Evolutionary conservation across 805 yeast genomes (phyloP).

Genomic region (Saccharomycopsis sp.): DNA sequence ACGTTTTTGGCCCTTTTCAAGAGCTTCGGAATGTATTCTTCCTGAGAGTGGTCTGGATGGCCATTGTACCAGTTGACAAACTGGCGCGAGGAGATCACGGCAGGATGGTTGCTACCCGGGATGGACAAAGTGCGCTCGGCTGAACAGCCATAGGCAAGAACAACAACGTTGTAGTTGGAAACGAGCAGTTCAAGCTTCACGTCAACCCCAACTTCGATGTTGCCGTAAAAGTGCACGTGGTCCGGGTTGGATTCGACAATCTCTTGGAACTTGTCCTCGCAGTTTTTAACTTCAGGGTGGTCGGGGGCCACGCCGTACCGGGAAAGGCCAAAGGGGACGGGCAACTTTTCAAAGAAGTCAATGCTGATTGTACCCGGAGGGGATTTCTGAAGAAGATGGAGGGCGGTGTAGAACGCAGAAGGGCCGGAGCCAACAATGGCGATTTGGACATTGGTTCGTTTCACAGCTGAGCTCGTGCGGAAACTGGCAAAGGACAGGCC

Average conservation of each 20-base stretch:
- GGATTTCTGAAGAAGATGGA: slow-evolving; percentile 49
- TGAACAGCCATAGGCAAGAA: slow-evolving; percentile 78
- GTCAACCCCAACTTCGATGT: slow-evolving; percentile 58
- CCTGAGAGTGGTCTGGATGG: slow-evolving; percentile 49
- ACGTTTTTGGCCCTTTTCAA: slow-evolving; percentile 54
- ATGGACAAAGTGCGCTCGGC: slow-evolving; percentile 44
- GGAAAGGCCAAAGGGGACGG: slow-evolving; percentile 86
- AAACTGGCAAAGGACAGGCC: too few species aligned
- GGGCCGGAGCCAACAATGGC: slow-evolving; percentile 96
- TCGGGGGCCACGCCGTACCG: slow-evolving; percentile 99
- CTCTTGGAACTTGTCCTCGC: slow-evolving; percentile 59
- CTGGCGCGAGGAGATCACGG: slow-evolving; percentile 70
- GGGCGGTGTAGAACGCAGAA: slow-evolving; percentile 87
- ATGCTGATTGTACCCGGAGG: slow-evolving; percentile 25
- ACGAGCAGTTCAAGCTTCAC: slow-evolving; percentile 41
- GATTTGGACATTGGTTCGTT: slow-evolving; percentile 31
- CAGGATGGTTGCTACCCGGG: slow-evolving; percentile 47
- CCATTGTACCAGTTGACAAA: slow-evolving; percentile 98
- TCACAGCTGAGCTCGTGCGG: too few species aligned
- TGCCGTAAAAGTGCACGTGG: slow-evolving; percentile 57
- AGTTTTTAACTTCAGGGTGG: slow-evolving; percentile 91
- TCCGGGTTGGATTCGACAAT: slow-evolving; percentile 26
- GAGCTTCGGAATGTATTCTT: slow-evolving; percentile 46
- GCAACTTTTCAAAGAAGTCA: slow-evolving; percentile 60
- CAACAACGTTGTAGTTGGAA: slow-evolving; percentile 57